These are phyloP conservation scores for Torulaspora globosa DNA, from an alignment of 1,139 yeast genomes.

Conservation along the genomic window DNA sequence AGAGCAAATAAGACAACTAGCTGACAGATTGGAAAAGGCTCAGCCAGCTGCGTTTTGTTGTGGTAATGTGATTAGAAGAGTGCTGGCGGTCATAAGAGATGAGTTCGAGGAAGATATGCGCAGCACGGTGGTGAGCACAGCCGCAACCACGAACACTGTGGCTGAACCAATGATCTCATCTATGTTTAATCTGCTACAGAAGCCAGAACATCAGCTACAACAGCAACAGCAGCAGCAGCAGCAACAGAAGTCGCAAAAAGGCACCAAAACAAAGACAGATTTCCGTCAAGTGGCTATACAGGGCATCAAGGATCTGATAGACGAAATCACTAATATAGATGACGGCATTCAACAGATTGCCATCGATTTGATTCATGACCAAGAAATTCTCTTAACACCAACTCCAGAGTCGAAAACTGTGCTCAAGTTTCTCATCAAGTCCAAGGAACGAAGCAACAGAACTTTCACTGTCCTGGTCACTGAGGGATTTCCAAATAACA, in stretches of 20 bases:
- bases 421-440: slow-evolving; percentile 76
- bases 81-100: slow-evolving; percentile 81
- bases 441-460: slow-evolving; percentile 69
- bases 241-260: slow-evolving; percentile 25
- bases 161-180: slow-evolving; percentile 67
- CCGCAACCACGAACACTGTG: slow-evolving; percentile 26
- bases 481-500: slow-evolving; percentile 87
- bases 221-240: slow-evolving; percentile 26
- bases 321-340: slow-evolving; percentile 84
- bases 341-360: slow-evolving; percentile 90
- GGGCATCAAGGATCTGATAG: slow-evolving; percentile 88
- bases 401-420: slow-evolving; percentile 92
- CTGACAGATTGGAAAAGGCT: slow-evolving; percentile 54
- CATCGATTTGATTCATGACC: slow-evolving; percentile 89
- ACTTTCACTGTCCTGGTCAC: slow-evolving; percentile 89
- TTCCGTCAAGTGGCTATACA: slow-evolving; percentile 86
- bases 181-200: slow-evolving; percentile 83
- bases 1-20: slow-evolving; percentile 61
- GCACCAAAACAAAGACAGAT: slow-evolving; percentile 45
- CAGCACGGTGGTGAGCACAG: slow-evolving; percentile 24
- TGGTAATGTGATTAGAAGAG: slow-evolving; percentile 89
- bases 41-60: slow-evolving; percentile 79
- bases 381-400: slow-evolving; percentile 86
- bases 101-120: slow-evolving; percentile 59
- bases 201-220: slow-evolving; percentile 37